phyloP scores from a whole-genome alignment of 1,284 basidiomycete species.

The Sphaerobolus stellatus region DNA sequence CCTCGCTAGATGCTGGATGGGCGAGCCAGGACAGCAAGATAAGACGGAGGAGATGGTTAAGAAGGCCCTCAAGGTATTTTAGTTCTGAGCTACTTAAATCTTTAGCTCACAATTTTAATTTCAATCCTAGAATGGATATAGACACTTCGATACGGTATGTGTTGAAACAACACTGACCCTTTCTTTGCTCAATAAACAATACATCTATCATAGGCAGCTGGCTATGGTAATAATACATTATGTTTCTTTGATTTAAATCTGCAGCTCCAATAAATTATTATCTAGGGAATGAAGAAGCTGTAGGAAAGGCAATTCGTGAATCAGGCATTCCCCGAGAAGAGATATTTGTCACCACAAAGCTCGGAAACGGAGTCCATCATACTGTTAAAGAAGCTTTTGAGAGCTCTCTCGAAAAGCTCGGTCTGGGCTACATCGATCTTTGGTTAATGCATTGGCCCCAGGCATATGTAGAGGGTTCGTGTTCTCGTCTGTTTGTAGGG shows the following conservation, averaged over 20 bases:
- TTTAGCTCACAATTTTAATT: not conserved
- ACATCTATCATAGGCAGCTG: slow-evolving; percentile 14
- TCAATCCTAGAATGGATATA: slow-evolving; percentile 12
- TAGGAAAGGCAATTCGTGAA: slow-evolving; percentile 50
- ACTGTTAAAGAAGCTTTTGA: slow-evolving; percentile 52
- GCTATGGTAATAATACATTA: slow-evolving; percentile 26
- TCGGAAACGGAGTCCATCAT: slow-evolving; percentile 41
- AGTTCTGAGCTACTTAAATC: not conserved
- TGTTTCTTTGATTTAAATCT: not conserved
- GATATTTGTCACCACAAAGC: slow-evolving; percentile 53
- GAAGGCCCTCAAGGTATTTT: slow-evolving; percentile 25
- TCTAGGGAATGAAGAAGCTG: slow-evolving; percentile 44
- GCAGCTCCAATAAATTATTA: not conserved
- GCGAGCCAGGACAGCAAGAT: slow-evolving; percentile 32
- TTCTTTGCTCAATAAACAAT: not conserved
- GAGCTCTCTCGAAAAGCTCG: slow-evolving; percentile 54
- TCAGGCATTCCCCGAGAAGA: slow-evolving; percentile 46
- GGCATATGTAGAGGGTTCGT: slow-evolving; percentile 18
- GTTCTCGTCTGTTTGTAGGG: slow-evolving; percentile 11
- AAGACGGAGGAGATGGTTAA: slow-evolving; percentile 37
- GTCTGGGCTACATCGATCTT: slow-evolving; percentile 65
- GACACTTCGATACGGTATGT: slow-evolving; percentile 19
- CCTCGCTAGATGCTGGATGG: slow-evolving; percentile 42
- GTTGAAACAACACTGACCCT: not conserved
- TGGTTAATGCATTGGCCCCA: slow-evolving; percentile 70